A percentile compares a stretch with the other conserved stretches of the same genome.
phyloP scores from a whole-genome alignment of 78 protist species.

The Diacronema lutheri region DNA sequence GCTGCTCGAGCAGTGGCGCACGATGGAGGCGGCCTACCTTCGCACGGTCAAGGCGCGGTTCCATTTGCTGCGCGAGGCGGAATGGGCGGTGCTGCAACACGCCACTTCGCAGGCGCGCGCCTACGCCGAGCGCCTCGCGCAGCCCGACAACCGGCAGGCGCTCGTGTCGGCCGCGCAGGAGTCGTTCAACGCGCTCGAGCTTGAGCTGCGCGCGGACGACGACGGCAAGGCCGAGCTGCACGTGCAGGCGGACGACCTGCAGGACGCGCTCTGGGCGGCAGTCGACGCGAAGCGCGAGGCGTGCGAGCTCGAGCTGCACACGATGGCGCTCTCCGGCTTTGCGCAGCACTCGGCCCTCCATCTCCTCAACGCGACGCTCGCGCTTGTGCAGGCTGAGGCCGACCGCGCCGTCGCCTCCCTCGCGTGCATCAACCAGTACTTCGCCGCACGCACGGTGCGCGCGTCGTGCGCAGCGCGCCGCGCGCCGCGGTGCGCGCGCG shows the following conservation, averaged over 20 bases:
- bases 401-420: neutral
- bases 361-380: neutral
- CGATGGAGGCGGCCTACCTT: neutral
- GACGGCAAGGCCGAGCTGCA: constrained; percentile 28
- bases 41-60: neutral
- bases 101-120: neutral
- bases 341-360: neutral
- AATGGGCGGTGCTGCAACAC: neutral
- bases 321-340: neutral
- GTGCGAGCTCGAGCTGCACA: neutral
- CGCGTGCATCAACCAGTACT: too few relatives aligned
- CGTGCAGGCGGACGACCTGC: neutral
- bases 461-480: too few relatives aligned
- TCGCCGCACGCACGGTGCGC: too few relatives aligned
- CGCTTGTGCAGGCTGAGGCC: neutral
- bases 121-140: neutral
- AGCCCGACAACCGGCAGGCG: constrained; percentile 16
- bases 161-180: neutral
- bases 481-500: too few relatives aligned
- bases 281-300: neutral
- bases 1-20: neutral
- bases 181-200: neutral
- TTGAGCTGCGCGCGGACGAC: neutral
- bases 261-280: constrained; percentile 13
- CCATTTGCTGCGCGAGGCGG: neutral